These are phyloP conservation scores for Saturnispora galanensis DNA, from an alignment of 805 yeast genomes.

Conservation along the genomic window DNA sequence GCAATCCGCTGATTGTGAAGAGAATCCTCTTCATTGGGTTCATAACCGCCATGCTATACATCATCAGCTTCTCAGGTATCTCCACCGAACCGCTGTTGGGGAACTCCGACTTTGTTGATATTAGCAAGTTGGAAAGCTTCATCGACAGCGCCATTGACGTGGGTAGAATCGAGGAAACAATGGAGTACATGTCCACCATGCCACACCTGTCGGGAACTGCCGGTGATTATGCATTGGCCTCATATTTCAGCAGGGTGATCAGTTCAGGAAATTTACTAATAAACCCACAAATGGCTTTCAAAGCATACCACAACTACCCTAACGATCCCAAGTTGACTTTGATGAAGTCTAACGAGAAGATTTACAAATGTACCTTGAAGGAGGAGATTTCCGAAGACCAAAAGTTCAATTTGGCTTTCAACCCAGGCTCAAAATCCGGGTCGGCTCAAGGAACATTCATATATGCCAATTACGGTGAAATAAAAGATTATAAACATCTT, in stretches of 20 bases:
- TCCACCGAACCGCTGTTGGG: slow-evolving; percentile 34
- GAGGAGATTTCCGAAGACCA: slow-evolving; percentile 14
- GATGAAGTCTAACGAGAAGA: slow-evolving; percentile 16
- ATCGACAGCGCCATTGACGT: slow-evolving; percentile 44
- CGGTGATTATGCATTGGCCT: slow-evolving; percentile 69
- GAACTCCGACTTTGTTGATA: slow-evolving; percentile 57
- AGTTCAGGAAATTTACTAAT: slow-evolving; percentile 43
- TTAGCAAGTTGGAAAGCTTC: slow-evolving; percentile 38
- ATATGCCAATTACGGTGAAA: slow-evolving; percentile 60
- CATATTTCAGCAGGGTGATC: slow-evolving; percentile 53
- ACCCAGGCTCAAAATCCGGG: slow-evolving; percentile 59
- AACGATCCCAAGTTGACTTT: slow-evolving; percentile 21
- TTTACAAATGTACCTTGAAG: slow-evolving; percentile 17
- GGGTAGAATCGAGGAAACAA: slow-evolving; percentile 49
- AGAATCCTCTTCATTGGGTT: slow-evolving; percentile 62
- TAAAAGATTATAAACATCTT: slow-evolving; percentile 40
- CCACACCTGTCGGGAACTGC: slow-evolving; percentile 84
- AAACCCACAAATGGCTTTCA: slow-evolving; percentile 41
- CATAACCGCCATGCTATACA: slow-evolving; percentile 48
- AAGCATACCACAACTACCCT: slow-evolving; percentile 61
- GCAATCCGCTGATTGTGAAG: slow-evolving; percentile 78
- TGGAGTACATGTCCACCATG: slow-evolving; percentile 67
- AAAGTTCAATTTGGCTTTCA: slow-evolving; percentile 39
- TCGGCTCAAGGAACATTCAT: slow-evolving; percentile 43
- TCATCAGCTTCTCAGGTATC: slow-evolving; percentile 48